Evolutionary conservation across 2,329 filamentous ascomycete genomes (phyloP).

Genomic region (Diaporthe helianthi): DNA sequence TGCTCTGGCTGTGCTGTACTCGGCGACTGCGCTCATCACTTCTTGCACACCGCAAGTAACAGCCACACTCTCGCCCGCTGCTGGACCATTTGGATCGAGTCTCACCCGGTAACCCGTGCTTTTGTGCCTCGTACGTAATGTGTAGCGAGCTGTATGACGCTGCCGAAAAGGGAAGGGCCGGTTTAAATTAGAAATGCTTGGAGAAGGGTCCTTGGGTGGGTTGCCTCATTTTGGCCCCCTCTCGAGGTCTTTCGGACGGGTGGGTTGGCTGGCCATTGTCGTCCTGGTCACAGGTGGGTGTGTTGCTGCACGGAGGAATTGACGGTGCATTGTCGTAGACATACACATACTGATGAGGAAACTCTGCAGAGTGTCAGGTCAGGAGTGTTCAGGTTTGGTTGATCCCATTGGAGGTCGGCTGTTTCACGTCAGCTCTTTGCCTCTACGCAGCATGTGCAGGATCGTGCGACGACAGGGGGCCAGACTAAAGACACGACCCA

Average conservation of each 20-base stretch:
- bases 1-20: neutral
- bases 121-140: conserved; percentile 1
- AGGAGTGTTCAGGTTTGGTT: neutral
- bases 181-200: conserved; percentile 9
- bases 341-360: neutral
- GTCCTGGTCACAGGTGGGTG: neutral
- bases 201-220: conserved; percentile 15
- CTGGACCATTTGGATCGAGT: too few relatives aligned
- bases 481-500: neutral
- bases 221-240: conserved; percentile 22
- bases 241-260: neutral
- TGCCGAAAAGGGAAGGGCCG: conserved; percentile 13
- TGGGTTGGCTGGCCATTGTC: neutral
- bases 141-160: neutral
- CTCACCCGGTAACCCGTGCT: neutral
- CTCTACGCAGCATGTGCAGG: neutral
- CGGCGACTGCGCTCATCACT: neutral
- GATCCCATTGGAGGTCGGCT: neutral
- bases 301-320: neutral
- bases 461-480: neutral
- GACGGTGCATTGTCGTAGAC: neutral
- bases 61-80: neutral
- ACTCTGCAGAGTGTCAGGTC: neutral
- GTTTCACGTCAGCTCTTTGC: conserved; percentile 9
- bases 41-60: conserved; percentile 12